Evolutionary conservation across 2,329 filamentous ascomycete species (phyloP).

Genomic region (Trichoderma oligosporum): DNA sequence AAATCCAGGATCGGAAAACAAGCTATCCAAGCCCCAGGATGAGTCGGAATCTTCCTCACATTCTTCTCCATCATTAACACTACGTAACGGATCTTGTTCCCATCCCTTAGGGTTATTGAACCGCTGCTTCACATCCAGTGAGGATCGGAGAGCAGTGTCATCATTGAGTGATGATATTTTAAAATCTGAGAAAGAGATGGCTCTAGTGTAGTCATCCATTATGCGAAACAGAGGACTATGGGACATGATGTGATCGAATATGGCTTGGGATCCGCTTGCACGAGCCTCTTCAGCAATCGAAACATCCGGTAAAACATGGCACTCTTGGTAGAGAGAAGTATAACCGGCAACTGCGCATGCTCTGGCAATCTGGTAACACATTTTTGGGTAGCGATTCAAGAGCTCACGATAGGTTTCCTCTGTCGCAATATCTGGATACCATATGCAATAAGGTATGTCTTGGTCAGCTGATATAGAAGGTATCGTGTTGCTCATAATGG

Average conservation of each 20-base stretch:
- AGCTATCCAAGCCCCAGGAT: too few species aligned
- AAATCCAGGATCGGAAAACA: too few species aligned
- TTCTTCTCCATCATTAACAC: too few species aligned
- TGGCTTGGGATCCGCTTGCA: constrained; percentile 26
- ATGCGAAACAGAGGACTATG: constrained; percentile 28
- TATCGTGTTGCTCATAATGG: constrained; percentile 35
- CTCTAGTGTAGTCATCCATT: constrained; percentile 36
- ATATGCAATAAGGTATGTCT: constrained; percentile 39
- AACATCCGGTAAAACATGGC: constrained; percentile 37
- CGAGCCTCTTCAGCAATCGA: constrained; percentile 39
- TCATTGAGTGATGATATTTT: constrained; percentile 30
- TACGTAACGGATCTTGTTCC: background rate
- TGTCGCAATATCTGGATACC: constrained; percentile 34
- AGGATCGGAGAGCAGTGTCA: constrained; percentile 32
- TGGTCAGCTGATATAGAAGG: constrained; percentile 26
- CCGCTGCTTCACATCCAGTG: constrained; percentile 6
- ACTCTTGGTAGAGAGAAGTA: constrained; percentile 32
- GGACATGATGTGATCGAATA: constrained; percentile 33
- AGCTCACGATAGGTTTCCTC: constrained; percentile 37
- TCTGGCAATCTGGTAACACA: constrained; percentile 38
- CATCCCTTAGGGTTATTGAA: constrained; percentile 6
- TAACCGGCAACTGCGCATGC: constrained; percentile 40
- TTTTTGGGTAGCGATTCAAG: constrained; percentile 30
- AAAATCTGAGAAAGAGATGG: constrained; percentile 12
- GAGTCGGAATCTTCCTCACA: too few species aligned